Evolutionary conservation across 2,329 filamentous ascomycete species (phyloP).

Genomic region (Trichoderma arundinaceum): DNA sequence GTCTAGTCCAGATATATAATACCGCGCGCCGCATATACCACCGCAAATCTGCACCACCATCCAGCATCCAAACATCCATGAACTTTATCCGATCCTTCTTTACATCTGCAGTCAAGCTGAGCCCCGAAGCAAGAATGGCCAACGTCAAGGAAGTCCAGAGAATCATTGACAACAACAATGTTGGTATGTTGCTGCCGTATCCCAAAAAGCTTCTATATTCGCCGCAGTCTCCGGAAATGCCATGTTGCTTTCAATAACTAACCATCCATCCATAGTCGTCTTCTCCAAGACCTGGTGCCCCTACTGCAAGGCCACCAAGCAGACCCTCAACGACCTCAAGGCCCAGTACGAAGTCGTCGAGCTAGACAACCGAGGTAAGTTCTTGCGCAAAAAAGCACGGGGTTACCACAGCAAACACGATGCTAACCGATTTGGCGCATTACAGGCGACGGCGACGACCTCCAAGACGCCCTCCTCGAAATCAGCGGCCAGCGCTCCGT

Average conservation of each 20-base stretch:
- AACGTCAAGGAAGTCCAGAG: slow-evolving; percentile 82
- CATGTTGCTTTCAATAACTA: neutral
- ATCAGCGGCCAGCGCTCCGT: slow-evolving; percentile 87
- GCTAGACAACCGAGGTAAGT: slow-evolving; percentile 82
- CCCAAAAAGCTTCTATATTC: no score
- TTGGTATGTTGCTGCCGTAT: slow-evolving; percentile 61
- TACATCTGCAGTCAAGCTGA: slow-evolving; percentile 54
- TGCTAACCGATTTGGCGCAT: neutral
- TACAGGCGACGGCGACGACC: slow-evolving; percentile 77
- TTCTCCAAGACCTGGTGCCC: slow-evolving; percentile 98
- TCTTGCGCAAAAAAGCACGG: no score
- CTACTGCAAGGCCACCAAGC: slow-evolving; percentile 84
- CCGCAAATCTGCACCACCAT: neutral
- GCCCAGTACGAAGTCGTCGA: slow-evolving; percentile 79
- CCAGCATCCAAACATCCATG: slow-evolving; percentile 46
- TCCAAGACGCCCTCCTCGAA: slow-evolving; percentile 82
- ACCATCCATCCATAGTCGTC: slow-evolving; percentile 64
- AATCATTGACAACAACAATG: slow-evolving; percentile 87
- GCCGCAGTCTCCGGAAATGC: neutral
- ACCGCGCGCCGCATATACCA: neutral
- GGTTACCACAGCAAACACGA: neutral
- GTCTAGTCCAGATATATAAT: neutral
- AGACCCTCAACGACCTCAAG: slow-evolving; percentile 69
- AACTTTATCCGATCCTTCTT: slow-evolving; percentile 78
- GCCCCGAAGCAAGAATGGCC: slow-evolving; percentile 76